Base-by-base conservation (phyloP, 176 grass and related monocot species). In the Carex cristatella region DNA sequence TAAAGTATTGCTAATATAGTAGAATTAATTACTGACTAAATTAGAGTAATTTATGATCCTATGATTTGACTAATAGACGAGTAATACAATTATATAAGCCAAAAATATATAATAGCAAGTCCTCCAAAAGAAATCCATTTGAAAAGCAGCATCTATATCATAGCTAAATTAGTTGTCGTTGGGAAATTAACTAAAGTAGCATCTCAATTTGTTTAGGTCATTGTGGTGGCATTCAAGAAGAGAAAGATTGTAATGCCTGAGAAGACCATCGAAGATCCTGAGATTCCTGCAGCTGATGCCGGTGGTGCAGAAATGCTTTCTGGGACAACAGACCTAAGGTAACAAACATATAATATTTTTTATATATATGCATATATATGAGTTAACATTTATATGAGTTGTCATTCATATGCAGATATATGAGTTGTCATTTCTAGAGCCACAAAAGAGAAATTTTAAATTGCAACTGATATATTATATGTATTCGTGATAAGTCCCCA, bases 201-300 rank as follows among this genome's bases (percentile, higher is more conserved):
- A 55, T 16, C 28, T n/a, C 37, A 12, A 30, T 18, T 40, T 83
- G 2, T 68, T 28, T 79, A 90, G 88, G 88, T 90, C 32, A 62
- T 87, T 70, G 79, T 87, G 11, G 85, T 84, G 57, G 88, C 88
- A 69, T 79, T 90, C 30, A 90, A 80, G 69, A 90, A 90, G 10
- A 84, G 88, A 84, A 90, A 84, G 80, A 74, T 87, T n/a, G 71
- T 66, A 65, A 18, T 87, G 31, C 61, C 80, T 30, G 65, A 85
- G n/a, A 69, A 81, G 81, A 87, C 68, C 27, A 7, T 75, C 10
- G 85, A 87, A 86, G 71, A 81, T 53, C 37, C 77, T 7, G 40
- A 79, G 58, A 15, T 40, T 70, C 2, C 58, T 61, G 40, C 65
- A 3, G 31, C 53, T 5, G 58, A 78, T 13, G 37, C 72, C 4